A percentile compares a stretch with the other conserved stretches of the same genome.
phyloP scores from a whole-genome alignment of 1,139 yeast species.

The Citeromyces hawaiiensis region DNA sequence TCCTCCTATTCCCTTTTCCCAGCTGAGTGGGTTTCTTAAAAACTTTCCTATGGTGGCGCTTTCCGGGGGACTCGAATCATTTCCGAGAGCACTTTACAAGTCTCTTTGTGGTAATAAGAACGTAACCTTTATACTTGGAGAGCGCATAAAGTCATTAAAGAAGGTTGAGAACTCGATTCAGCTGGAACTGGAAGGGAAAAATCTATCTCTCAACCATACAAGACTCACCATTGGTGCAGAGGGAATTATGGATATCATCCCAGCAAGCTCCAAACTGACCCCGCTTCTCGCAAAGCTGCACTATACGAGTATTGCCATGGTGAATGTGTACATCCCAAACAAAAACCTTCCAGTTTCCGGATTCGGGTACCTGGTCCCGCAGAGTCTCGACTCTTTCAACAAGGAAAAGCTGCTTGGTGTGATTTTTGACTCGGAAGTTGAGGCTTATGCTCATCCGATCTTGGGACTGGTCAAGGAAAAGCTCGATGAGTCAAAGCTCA shows the following conservation, averaged over 20 bases:
- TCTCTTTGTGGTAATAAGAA: slow-evolving; percentile 23
- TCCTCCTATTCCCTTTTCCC: slow-evolving; percentile 23
- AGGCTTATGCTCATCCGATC: slow-evolving; percentile 25
- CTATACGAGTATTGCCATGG: slow-evolving; percentile 44
- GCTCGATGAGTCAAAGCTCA: background rate
- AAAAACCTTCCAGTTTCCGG: slow-evolving; percentile 28
- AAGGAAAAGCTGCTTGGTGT: slow-evolving; percentile 66
- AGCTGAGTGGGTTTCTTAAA: slow-evolving; percentile 23
- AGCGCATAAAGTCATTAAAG: slow-evolving; percentile 6
- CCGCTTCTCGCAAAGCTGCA: slow-evolving; percentile 19
- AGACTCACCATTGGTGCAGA: slow-evolving; percentile 39
- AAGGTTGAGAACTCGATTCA: slow-evolving; percentile 4
- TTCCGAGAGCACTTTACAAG: slow-evolving; percentile 28
- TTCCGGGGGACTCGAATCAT: slow-evolving; percentile 34
- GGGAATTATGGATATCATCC: slow-evolving; percentile 11
- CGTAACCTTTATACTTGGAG: slow-evolving; percentile 22
- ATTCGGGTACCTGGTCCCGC: slow-evolving; percentile 84
- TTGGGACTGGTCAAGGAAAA: background rate
- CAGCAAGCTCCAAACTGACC: slow-evolving; percentile 10
- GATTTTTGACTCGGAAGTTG: slow-evolving; percentile 81
- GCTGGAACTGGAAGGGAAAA: slow-evolving; percentile 5
- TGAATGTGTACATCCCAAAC: slow-evolving; percentile 45
- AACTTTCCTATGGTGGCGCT: slow-evolving; percentile 31
- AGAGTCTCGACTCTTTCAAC: slow-evolving; percentile 23
- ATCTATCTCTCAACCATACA: slow-evolving; percentile 31